phyloP scores from a whole-genome alignment of 2,329 filamentous ascomycete genomes.

The Xylariaceae sp. region DNA sequence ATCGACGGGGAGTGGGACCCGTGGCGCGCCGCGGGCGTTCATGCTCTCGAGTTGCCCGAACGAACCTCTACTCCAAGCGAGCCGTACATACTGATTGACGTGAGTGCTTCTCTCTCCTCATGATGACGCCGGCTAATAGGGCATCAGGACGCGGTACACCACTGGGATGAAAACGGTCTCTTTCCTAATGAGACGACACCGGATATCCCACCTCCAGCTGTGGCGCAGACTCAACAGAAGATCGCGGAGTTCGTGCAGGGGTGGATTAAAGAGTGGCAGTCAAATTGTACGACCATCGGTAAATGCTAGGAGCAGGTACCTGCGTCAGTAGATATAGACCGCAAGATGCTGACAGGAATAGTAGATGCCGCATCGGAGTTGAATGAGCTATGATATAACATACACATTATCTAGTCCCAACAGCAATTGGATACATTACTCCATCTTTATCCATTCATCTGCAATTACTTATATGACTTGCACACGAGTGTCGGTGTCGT shows the following conservation, averaged over 20 bases:
- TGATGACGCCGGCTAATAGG: background rate
- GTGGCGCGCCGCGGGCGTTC: constrained; percentile 74
- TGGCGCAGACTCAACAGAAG: constrained; percentile 60
- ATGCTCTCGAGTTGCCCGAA: constrained; percentile 62
- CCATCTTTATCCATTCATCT: no score
- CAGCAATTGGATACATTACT: background rate
- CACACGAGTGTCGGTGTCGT: no score
- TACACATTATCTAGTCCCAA: background rate
- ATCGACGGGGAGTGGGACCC: constrained; percentile 80
- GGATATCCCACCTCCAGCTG: constrained; percentile 59
- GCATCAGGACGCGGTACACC: constrained; percentile 66
- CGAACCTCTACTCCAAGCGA: constrained; percentile 64
- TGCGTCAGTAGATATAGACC: constrained; percentile 12
- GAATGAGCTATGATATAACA: constrained; percentile 16
- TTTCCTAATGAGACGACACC: constrained; percentile 63
- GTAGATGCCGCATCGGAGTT: constrained; percentile 16
- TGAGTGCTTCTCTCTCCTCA: constrained; percentile 5
- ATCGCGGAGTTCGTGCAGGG: constrained; percentile 64
- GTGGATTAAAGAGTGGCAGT: constrained; percentile 67
- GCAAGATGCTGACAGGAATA: constrained; percentile 21
- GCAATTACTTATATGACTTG: no score
- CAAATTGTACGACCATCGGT: constrained; percentile 10
- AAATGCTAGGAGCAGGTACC: constrained; percentile 24
- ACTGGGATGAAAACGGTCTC: constrained; percentile 78
- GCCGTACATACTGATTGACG: constrained; percentile 73